These are phyloP conservation scores for Evansstolkia leycettana DNA, from an alignment of 495 filamentous ascomycete species.

Conservation along the genomic window DNA sequence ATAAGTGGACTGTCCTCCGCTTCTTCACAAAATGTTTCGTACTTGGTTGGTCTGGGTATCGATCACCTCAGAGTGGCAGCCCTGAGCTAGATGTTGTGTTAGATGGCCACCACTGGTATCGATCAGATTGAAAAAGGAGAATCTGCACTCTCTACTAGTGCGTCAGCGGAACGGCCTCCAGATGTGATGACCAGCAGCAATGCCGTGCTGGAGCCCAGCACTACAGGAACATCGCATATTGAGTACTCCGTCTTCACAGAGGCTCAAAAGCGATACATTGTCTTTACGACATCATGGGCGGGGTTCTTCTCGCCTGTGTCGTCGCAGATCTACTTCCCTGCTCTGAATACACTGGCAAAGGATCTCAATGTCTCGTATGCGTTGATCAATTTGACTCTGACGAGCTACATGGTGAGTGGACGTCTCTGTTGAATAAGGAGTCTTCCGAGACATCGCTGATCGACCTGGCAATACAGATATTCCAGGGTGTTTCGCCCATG, in stretches of 20 bases:
- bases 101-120: too few species aligned
- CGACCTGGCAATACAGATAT: conserved; percentile 15
- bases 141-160: neutral
- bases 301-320: conserved; percentile 24
- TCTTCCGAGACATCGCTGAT: neutral
- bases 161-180: too few species aligned
- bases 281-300: conserved; percentile 9
- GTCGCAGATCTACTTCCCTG: conserved; percentile 29
- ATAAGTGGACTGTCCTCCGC: too few species aligned
- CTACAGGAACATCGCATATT: conserved; percentile 2
- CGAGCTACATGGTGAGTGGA: conserved; percentile 21
- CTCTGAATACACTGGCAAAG: conserved; percentile 16
- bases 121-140: neutral
- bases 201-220: neutral
- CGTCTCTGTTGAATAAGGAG: neutral
- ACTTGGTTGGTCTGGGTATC: too few species aligned
- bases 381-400: conserved; percentile 30
- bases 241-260: conserved; percentile 18
- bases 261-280: conserved; percentile 9
- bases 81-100: too few species aligned
- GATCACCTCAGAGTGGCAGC: too few species aligned
- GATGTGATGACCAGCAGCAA: neutral
- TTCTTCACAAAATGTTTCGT: too few species aligned
- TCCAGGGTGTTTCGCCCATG: conserved; percentile 38
- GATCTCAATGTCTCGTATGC: conserved; percentile 15